Conservation (phyloP, 179 eudicot genomes). For the Beta lomatogona region DNA sequence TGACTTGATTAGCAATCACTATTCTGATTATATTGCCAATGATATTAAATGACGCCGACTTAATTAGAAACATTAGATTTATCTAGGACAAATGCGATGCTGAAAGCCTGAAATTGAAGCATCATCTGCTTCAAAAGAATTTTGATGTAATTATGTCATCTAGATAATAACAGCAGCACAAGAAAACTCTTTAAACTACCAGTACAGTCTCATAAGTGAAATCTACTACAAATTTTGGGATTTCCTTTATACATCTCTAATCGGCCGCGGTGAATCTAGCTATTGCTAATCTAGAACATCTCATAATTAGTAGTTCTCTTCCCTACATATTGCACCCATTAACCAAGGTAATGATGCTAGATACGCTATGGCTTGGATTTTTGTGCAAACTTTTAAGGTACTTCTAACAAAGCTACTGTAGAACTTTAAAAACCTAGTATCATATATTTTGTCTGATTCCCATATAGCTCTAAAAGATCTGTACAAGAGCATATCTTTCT, state of each 20-base stretch:
- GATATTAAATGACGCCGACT: neutral
- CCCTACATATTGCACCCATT: conserved; percentile 13
- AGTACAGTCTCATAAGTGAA: conserved; percentile 30
- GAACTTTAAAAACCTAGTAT: neutral
- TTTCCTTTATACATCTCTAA: conserved; percentile 33
- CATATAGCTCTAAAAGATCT: conserved; percentile 16
- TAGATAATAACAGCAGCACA: conserved; percentile 13
- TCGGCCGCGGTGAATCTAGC: conserved; percentile 13
- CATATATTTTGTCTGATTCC: neutral
- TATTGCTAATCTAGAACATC: conserved; percentile 20
- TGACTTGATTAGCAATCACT: neutral
- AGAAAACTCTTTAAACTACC: conserved; percentile 11
- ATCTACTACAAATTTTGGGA: conserved; percentile 21
- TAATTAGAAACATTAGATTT: neutral
- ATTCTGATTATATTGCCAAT: neutral
- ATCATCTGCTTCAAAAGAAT: neutral
- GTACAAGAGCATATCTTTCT: conserved; percentile 31
- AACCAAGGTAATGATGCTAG: neutral
- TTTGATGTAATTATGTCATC: conserved; percentile 3
- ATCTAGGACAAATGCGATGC: neutral
- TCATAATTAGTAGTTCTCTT: conserved; percentile 14
- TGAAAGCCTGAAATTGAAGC: conserved; percentile 8
- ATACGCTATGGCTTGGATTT: conserved; percentile 7
- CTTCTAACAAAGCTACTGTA: conserved; percentile 3
- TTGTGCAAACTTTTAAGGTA: conserved; percentile 5